Evolutionary conservation across 768 basidiomycete species (phyloP), one percentile per base, ranked within the genome.

Genomic region (Cyclocybe aegerita): DNA sequence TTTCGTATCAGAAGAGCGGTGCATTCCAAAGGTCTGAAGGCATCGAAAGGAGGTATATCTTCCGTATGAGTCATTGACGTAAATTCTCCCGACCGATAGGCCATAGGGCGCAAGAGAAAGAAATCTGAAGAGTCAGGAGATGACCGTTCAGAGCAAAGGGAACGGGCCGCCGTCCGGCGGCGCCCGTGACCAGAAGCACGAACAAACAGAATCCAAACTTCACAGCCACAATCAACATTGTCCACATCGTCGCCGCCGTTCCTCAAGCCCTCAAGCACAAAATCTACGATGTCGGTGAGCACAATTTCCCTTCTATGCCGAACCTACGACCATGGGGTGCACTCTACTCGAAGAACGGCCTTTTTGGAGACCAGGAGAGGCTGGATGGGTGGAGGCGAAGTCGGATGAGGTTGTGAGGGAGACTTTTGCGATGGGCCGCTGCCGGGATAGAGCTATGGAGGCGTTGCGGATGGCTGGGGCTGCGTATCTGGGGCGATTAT

Each of bases 241-340:
- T 16, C 53, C 52, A 42, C 46, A 49, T 44, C 50, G 50, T 58
- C 61, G 64, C 64, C 60, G 59, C 65, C 56, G 55, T 52, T 48
- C 52, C 50, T 54, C 50, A 55, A 59, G 43, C 53, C 67, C 67
- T 65, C 66, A 66, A 66, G 62, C 50, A 49, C 36, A 46, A 64
- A 62, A 66, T 60, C 60, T 46, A 60, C 60, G 50, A 70, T 68
- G 67, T 46, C 65, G 30, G 68, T 70, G 60, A 65, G 68, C 60
- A 40, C 35, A 40, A 39, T 52, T 43, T 47, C 45, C 34, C 29
- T 43, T 11, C 39, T 41, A 56, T 46, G 52, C 36, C 40, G 53
- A 50, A 50, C 31, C 35, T 42, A 53, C 43, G 55, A 46, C 53
- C 59, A 39, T 59, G 37, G 36, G 53, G 55, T 50, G 36, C 39